A percentile compares a stretch with the other conserved stretches of the same genome.
Conservation (phyloP, 345 rosid species). For the Psidium friedrichsthalianum region DNA sequence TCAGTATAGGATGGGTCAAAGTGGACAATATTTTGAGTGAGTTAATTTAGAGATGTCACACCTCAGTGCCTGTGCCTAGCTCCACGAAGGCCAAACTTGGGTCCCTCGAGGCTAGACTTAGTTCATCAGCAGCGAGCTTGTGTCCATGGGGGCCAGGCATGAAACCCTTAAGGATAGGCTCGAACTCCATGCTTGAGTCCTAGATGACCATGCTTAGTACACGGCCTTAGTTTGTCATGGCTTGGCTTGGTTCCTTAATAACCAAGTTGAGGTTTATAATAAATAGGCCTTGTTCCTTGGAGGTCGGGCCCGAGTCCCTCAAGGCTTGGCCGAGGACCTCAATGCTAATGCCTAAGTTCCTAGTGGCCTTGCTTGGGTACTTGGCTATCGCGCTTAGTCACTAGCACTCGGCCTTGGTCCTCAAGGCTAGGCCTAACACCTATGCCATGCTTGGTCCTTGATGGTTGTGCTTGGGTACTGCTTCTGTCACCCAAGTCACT, state of each 20-base stretch:
- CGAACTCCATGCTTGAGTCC: neutral
- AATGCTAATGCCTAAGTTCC: neutral
- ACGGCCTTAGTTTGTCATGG: too few relatives aligned
- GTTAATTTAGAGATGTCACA: neutral
- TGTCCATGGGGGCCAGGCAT: too few relatives aligned
- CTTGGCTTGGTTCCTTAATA: neutral
- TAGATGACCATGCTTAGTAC: neutral
- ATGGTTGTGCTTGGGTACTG: neutral
- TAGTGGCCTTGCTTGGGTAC: neutral
- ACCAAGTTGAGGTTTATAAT: neutral
- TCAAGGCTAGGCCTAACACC: neutral
- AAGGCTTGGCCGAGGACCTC: neutral
- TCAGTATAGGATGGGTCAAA: accelerated
- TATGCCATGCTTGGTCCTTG: accelerated
- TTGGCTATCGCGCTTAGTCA: accelerated
- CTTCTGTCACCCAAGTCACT: too few relatives aligned
- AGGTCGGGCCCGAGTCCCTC: neutral
- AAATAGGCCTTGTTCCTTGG: neutral
- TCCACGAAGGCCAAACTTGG: accelerated
- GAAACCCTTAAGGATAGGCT: too few relatives aligned
- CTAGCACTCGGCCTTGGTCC: accelerated
- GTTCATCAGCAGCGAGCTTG: too few relatives aligned
- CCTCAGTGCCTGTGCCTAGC: neutral
- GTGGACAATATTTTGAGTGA: accelerated
- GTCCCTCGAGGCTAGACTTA: neutral